Evolutionary conservation across 192 early-diverging fungal species (phyloP).

Genomic region (Backusella westeae): DNA sequence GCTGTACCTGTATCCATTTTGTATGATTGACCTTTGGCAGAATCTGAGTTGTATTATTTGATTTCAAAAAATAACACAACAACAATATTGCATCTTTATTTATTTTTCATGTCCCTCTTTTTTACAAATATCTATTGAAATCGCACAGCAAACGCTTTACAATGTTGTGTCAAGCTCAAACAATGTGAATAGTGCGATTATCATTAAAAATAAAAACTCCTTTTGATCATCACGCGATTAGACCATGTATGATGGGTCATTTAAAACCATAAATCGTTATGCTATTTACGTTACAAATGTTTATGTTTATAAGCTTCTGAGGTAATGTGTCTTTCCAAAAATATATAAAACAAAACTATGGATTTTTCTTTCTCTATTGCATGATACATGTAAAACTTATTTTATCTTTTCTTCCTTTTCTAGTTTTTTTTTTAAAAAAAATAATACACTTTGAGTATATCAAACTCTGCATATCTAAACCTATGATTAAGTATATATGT

Average conservation of each 20-base stretch:
- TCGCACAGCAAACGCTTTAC: not conserved
- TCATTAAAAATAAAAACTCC: not conserved
- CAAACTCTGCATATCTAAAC: not conserved
- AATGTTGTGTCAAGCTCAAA: not conserved
- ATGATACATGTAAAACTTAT: not conserved
- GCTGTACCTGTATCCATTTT: too few species aligned
- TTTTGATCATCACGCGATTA: not conserved
- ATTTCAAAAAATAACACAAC: not conserved
- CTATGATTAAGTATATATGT: not conserved
- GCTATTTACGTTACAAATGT: not conserved
- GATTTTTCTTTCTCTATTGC: not conserved
- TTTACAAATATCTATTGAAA: not conserved
- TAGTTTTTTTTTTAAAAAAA: not conserved
- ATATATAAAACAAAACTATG: not conserved
- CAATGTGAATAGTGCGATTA: not conserved
- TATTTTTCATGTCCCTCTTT: not conserved
- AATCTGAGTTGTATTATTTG: not conserved
- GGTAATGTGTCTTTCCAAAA: not conserved
- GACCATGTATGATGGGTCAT: not conserved
- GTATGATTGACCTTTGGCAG: not conserved
- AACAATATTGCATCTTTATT: not conserved
- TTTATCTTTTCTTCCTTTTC: not conserved
- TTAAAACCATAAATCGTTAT: not conserved
- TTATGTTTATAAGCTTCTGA: not conserved
- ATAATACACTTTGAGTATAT: not conserved